Conservation (phyloP, 2,329 filamentous ascomycete species). For the Graphium sp. region DNA sequence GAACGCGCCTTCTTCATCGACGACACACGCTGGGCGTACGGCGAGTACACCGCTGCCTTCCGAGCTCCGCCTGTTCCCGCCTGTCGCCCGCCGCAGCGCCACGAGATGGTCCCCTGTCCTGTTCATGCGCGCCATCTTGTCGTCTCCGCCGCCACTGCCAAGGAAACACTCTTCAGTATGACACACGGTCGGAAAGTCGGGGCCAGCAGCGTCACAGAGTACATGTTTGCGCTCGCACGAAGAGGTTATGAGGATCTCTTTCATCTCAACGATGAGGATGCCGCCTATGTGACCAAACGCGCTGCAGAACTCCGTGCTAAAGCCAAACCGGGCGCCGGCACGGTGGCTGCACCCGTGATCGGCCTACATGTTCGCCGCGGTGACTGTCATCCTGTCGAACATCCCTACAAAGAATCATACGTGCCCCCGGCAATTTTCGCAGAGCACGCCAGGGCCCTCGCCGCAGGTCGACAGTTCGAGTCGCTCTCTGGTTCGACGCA, state of each 20-base stretch:
- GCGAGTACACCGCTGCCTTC: slow-evolving; percentile 59
- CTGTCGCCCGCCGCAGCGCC: slow-evolving; percentile 55
- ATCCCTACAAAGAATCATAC: slow-evolving; percentile 61
- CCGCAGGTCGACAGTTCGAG: slow-evolving; percentile 29
- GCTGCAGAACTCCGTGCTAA: slow-evolving; percentile 28
- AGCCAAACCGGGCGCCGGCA: slow-evolving; percentile 25
- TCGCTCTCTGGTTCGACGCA: slow-evolving; percentile 14
- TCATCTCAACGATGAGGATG: slow-evolving; percentile 47
- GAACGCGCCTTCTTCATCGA: slow-evolving; percentile 69
- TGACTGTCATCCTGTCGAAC: slow-evolving; percentile 61
- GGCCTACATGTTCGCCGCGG: slow-evolving; percentile 70
- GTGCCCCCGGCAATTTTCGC: slow-evolving; percentile 57
- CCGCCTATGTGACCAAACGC: slow-evolving; percentile 43
- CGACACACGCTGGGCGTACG: slow-evolving; percentile 71
- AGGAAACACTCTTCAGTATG: slow-evolving; percentile 31
- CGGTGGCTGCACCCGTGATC: slow-evolving; percentile 26
- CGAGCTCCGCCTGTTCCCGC: slow-evolving; percentile 42
- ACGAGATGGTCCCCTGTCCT: slow-evolving; percentile 67
- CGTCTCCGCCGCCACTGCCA: slow-evolving; percentile 51
- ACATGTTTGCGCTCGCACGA: slow-evolving; percentile 54
- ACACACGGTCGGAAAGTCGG: slow-evolving; percentile 27
- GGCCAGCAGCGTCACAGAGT: too few species aligned
- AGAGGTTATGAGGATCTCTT: slow-evolving; percentile 61
- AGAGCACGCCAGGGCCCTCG: slow-evolving; percentile 36
- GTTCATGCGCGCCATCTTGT: slow-evolving; percentile 59